Percentiles rank a stretch among this genome's conserved stretches.
phyloP scores from a whole-genome alignment of 371 early-diverging fungal species.

The Haplosporangium sp. region DNA sequence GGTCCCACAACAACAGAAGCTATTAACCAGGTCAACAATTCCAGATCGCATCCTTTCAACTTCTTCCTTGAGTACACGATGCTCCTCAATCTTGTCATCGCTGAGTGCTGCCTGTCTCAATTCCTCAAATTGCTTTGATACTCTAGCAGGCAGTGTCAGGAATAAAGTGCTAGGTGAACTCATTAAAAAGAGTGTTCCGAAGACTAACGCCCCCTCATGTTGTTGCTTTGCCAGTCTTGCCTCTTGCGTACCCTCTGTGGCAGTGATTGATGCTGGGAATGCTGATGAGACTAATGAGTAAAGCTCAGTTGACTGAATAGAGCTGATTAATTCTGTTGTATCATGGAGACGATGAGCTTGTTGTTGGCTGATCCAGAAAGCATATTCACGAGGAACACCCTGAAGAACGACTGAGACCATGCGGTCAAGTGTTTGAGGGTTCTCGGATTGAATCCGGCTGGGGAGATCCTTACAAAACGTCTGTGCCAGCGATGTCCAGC shows the following conservation, averaged over 20 bases:
- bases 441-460: conserved; percentile 49
- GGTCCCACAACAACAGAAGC: conserved; percentile 53
- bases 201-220: conserved; percentile 47
- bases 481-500: conserved; percentile 57
- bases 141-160: conserved; percentile 32
- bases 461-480: conserved; percentile 57
- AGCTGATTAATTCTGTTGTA: conserved; percentile 35
- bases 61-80: conserved; percentile 50
- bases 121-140: conserved; percentile 38
- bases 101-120: conserved; percentile 30
- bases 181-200: conserved; percentile 56
- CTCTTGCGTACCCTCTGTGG: conserved; percentile 2
- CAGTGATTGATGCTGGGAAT: conserved; percentile 16
- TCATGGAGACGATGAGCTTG: conserved; percentile 49
- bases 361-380: conserved; percentile 49
- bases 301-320: conserved; percentile 32
- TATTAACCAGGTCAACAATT: conserved; percentile 53
- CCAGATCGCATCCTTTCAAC: conserved; percentile 54
- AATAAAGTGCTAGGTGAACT: conserved; percentile 53
- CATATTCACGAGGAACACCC: conserved; percentile 48
- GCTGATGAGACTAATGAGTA: conserved; percentile 51
- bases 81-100: conserved; percentile 3
- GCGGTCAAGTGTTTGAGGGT: conserved; percentile 47
- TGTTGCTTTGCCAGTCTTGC: conserved; percentile 18
- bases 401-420: conserved; percentile 50